Conservation (phyloP, 2,329 filamentous ascomycete genomes). For the Meredithiella fracta region DNA sequence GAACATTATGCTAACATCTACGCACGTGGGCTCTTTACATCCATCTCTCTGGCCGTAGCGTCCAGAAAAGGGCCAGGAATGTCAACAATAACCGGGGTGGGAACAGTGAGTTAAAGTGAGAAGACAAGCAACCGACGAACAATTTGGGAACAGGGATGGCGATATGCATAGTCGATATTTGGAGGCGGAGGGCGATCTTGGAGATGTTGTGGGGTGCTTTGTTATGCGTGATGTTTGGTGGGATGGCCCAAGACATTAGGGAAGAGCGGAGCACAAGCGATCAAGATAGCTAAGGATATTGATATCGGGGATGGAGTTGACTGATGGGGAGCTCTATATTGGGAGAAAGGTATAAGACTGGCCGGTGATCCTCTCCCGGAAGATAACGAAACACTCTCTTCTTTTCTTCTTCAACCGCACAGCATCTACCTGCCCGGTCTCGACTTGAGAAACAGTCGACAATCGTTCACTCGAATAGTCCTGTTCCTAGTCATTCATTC, state of each 20-base stretch:
- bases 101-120: too few relatives aligned
- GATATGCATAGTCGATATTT: background rate
- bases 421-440: background rate
- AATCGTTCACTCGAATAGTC: background rate
- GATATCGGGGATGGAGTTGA: background rate
- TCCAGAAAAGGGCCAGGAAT: too few relatives aligned
- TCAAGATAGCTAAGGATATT: background rate
- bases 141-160: background rate
- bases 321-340: background rate
- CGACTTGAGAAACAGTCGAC: background rate
- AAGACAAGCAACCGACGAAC: too few relatives aligned
- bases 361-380: background rate
- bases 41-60: background rate
- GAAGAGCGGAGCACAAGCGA: background rate
- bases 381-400: background rate
- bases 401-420: background rate
- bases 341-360: background rate
- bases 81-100: too few relatives aligned
- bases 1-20: background rate
- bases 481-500: background rate
- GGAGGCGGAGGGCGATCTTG: background rate
- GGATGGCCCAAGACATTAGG: background rate
- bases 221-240: background rate
- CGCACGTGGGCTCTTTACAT: background rate
- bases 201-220: background rate